Evolutionary conservation across 1,139 yeast species (phyloP).

Genomic region (Blastobotrys illinoisensis): DNA sequence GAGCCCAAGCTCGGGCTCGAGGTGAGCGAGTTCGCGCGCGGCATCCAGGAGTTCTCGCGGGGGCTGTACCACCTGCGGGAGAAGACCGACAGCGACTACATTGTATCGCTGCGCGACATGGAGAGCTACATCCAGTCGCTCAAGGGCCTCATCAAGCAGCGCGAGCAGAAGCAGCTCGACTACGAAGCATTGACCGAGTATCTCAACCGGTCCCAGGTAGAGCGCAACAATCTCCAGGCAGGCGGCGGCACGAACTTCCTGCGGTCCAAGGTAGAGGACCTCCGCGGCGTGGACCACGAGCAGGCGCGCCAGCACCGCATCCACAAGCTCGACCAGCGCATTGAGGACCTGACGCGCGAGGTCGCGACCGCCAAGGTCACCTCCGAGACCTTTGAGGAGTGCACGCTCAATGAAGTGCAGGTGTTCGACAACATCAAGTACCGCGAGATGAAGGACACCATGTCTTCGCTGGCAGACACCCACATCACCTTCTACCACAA

Average conservation of each 20-base stretch:
- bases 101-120: slow-evolving; percentile 78
- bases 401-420: slow-evolving; percentile 64
- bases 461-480: slow-evolving; percentile 65
- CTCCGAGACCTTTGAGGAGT: slow-evolving; percentile 63
- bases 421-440: slow-evolving; percentile 79
- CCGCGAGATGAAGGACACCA: slow-evolving; percentile 64
- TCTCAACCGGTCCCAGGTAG: slow-evolving; percentile 61
- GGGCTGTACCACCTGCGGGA: slow-evolving; percentile 48
- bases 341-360: slow-evolving; percentile 51
- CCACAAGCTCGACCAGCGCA: slow-evolving; percentile 49
- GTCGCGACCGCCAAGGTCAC: slow-evolving; percentile 63
- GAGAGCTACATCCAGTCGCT: slow-evolving; percentile 78
- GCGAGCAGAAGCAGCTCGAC: slow-evolving; percentile 89
- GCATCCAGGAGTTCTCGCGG: slow-evolving; percentile 45
- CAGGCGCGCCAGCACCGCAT: slow-evolving; percentile 49
- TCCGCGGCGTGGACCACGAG: slow-evolving; percentile 57
- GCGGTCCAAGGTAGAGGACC: slow-evolving; percentile 51
- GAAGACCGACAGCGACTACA: slow-evolving; percentile 72
- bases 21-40: slow-evolving; percentile 49
- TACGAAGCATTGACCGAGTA: slow-evolving; percentile 82
- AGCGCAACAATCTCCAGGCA: slow-evolving; percentile 56
- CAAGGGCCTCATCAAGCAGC: slow-evolving; percentile 69
- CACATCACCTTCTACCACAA: slow-evolving; percentile 71
- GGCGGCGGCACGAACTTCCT: slow-evolving; percentile 48
- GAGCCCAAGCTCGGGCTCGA: slow-evolving; percentile 44